phyloP scores from a whole-genome alignment of 352 stramenopile species.

The Globisporangium iwayamae region DNA sequence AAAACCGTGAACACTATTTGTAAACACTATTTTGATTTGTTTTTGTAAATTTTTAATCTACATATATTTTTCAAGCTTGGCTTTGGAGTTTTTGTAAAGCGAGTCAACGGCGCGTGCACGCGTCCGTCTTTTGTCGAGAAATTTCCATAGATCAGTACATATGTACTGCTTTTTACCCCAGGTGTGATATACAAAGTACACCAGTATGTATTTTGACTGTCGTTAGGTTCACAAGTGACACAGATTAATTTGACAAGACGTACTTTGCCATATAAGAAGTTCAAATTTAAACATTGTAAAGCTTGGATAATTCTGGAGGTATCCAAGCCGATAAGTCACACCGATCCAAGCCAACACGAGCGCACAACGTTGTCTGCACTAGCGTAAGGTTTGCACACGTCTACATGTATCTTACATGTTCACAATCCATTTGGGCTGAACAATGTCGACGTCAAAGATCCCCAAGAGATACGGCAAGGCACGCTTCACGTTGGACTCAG shows the following conservation, averaged over 20 bases:
- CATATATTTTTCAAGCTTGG: too few relatives aligned
- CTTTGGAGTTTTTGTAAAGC: too few relatives aligned
- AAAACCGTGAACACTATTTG: too few relatives aligned
- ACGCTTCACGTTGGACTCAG: too few relatives aligned
- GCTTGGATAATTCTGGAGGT: neutral
- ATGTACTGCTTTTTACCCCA: neutral
- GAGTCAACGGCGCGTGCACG: too few relatives aligned
- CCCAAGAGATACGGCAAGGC: too few relatives aligned
- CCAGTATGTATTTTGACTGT: neutral
- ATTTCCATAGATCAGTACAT: neutral
- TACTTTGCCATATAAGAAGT: constrained; percentile 1
- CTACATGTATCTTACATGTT: too few relatives aligned
- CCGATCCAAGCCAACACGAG: neutral
- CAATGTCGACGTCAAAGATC: too few relatives aligned
- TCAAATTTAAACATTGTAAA: neutral
- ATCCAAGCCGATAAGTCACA: neutral
- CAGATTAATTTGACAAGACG: neutral
- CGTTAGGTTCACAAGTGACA: neutral
- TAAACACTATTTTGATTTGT: too few relatives aligned
- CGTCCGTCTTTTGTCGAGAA: neutral
- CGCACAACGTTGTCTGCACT: neutral
- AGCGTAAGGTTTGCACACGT: too few relatives aligned
- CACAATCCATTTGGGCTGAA: too few relatives aligned
- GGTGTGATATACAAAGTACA: constrained; percentile 1
- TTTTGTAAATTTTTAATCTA: too few relatives aligned